phyloP scores from a whole-genome alignment of 257 asterid genomes.

The Solanum clarkiae region DNA sequence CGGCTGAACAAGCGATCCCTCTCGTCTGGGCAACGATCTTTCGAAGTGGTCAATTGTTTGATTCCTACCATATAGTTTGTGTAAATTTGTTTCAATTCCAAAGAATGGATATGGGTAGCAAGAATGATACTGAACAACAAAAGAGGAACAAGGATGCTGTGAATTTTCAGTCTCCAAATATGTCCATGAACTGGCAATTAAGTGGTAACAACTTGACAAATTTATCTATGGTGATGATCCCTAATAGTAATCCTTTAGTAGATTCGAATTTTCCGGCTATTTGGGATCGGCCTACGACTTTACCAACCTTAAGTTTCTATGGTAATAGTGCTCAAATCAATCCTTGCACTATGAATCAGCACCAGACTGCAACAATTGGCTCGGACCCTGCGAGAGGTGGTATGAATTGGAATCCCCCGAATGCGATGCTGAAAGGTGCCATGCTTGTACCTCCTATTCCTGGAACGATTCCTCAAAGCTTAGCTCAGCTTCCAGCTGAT shows the following conservation, averaged over 20 bases:
- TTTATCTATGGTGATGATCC: slow-evolving; percentile 11
- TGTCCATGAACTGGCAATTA: slow-evolving; percentile 55
- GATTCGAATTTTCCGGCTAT: slow-evolving; percentile 38
- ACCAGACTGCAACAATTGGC: slow-evolving; percentile 8
- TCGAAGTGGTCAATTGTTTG: background rate
- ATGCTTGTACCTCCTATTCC: slow-evolving; percentile 33
- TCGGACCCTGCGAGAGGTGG: background rate
- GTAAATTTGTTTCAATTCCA: background rate
- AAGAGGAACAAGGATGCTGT: slow-evolving; percentile 28
- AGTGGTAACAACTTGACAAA: slow-evolving; percentile 20
- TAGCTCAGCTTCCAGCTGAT: slow-evolving; percentile 76
- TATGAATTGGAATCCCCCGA: slow-evolving; percentile 29
- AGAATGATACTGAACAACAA: slow-evolving; percentile 34
- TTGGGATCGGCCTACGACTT: slow-evolving; percentile 48
- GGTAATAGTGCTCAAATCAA: slow-evolving; percentile 31
- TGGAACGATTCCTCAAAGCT: slow-evolving; percentile 42
- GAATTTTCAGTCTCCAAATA: slow-evolving; percentile 28
- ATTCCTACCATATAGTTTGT: background rate
- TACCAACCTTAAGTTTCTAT: slow-evolving; percentile 16
- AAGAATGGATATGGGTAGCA: slow-evolving; percentile 34
- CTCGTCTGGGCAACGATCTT: background rate
- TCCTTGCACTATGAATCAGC: slow-evolving; percentile 21
- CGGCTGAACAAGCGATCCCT: background rate
- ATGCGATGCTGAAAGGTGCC: slow-evolving; percentile 8
- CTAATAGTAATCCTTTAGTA: slow-evolving; percentile 22